Base-by-base conservation (phyloP, 768 basidiomycete genomes). In the Rhodotorula sphaerocarpa region DNA sequence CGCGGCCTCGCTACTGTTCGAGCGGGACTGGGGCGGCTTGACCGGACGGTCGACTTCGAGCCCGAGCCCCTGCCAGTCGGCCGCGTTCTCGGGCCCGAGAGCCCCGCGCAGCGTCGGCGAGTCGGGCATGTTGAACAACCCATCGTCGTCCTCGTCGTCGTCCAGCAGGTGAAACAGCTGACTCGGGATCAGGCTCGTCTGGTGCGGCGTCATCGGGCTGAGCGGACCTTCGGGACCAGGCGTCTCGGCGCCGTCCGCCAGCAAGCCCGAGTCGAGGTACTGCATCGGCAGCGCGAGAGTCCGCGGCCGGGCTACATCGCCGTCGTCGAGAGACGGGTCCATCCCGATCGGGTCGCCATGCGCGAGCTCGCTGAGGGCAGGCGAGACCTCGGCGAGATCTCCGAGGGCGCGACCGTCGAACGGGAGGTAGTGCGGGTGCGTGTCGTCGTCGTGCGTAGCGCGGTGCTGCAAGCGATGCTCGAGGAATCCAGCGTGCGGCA, bases 151-250 rank as follows among this genome's bases (percentile, higher is more conserved):
- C n/a, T 71, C 71, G 33, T 72, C 70, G 39, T 70, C 66, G 56
- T 73, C 72, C 56, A 73, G 69, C 64, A 73, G 61, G 50, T 71
- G 48, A 64, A 71, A 73, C 23, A 73, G 69, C 58, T 73, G 72
- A 27, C 61, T 61, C 23, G 72, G 72, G 39, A 73, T 70, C 28
- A 73, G 50, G n/a, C 66, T 66, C 36, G 72, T 42, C 59, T 73
- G 72, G 48, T 73, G 72, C 27, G 72, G 72, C 31, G 72, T 73
- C 72, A 73, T 69, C 23, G 72, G 72, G 25, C 63, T 63, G 28
- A 73, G 59, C 21, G 69, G 72, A 7, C 68, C 71, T 15, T 64
- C 67, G 23, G 46, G 46, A 0, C 59, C 41, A 2, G 66, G 66
- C 50, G 66, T 57, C 28, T 57, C 56, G 46, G 34, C 33, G 7